phyloP scores from a whole-genome alignment of 2,329 filamentous ascomycete species.

The Fusarium sarcochroum region DNA sequence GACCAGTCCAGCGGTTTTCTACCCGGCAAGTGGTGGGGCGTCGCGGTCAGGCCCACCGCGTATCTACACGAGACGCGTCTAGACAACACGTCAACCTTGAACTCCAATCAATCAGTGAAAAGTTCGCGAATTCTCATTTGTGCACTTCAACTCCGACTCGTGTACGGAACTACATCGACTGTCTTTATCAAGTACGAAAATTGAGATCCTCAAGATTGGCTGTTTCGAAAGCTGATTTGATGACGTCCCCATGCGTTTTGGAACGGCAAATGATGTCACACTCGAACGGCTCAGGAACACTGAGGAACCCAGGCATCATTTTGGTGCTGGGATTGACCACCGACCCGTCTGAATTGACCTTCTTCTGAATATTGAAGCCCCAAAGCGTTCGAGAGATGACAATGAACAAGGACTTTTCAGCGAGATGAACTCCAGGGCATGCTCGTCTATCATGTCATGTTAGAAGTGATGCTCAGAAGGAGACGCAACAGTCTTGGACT shows the following conservation, averaged over 20 bases:
- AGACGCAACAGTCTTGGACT: too few relatives aligned
- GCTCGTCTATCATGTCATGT: background rate
- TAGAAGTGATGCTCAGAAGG: too few relatives aligned
- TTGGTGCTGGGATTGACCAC: slow-evolving; percentile 18
- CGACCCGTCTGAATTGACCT: background rate
- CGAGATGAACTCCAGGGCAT: slow-evolving; percentile 31
- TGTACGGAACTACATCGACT: too few relatives aligned
- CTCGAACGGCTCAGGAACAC: slow-evolving; percentile 27
- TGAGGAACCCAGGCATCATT: slow-evolving; percentile 31
- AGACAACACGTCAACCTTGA: too few relatives aligned
- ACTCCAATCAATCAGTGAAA: too few relatives aligned
- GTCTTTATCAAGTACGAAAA: background rate
- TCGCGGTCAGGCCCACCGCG: too few relatives aligned
- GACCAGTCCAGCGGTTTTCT: too few relatives aligned
- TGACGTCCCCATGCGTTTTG: too few relatives aligned
- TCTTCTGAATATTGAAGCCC: slow-evolving; percentile 31
- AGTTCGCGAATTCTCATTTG: too few relatives aligned
- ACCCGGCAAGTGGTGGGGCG: too few relatives aligned
- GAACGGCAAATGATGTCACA: slow-evolving; percentile 22
- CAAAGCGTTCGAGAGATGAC: slow-evolving; percentile 25
- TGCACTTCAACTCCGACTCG: too few relatives aligned
- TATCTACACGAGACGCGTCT: too few relatives aligned
- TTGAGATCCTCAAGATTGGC: slow-evolving; percentile 1
- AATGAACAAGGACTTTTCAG: slow-evolving; percentile 30
- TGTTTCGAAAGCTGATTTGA: background rate